phyloP scores from a whole-genome alignment of 441 rosid species.

The Eutrema salsugineum region DNA sequence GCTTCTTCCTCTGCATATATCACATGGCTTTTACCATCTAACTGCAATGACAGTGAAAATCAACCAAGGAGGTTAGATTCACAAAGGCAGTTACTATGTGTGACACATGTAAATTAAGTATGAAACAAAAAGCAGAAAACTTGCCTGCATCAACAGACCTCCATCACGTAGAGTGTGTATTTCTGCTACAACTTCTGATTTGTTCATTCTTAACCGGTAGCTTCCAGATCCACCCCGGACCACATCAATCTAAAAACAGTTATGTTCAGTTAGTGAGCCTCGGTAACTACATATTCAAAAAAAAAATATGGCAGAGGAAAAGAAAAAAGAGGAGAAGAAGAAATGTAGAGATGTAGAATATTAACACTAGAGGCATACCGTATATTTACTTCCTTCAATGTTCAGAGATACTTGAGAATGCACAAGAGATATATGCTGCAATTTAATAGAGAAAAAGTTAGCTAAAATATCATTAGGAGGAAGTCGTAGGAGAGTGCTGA shows the following conservation, averaged over 20 bases:
- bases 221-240: slow-evolving; percentile 97
- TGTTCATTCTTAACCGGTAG: slow-evolving; percentile 85
- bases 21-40: slow-evolving; percentile 99
- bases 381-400: slow-evolving; percentile 99
- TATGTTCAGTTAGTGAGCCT: slow-evolving; percentile 27
- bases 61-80: slow-evolving; percentile 8
- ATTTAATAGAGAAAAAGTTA: slow-evolving; percentile 29
- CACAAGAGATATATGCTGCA: slow-evolving; percentile 97
- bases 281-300: slow-evolving; percentile 3
- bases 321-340: slow-evolving; percentile 2
- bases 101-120: slow-evolving; percentile 4
- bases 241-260: slow-evolving; percentile 73
- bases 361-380: slow-evolving; percentile 44
- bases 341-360: not conserved
- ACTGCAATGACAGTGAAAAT: slow-evolving; percentile 44
- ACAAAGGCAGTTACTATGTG: not conserved
- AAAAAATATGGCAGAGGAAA: slow-evolving; percentile 2
- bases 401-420: slow-evolving; percentile 97
- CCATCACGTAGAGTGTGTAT: slow-evolving; percentile 99
- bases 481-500: not conserved
- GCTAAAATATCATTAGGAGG: slow-evolving; percentile 7
- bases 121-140: slow-evolving; percentile 25
- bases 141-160: slow-evolving; percentile 99
- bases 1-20: slow-evolving; percentile 99
- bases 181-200: slow-evolving; percentile 94